phyloP scores from a whole-genome alignment of 768 basidiomycete genomes.

The Mycena rebaudengoi region DNA sequence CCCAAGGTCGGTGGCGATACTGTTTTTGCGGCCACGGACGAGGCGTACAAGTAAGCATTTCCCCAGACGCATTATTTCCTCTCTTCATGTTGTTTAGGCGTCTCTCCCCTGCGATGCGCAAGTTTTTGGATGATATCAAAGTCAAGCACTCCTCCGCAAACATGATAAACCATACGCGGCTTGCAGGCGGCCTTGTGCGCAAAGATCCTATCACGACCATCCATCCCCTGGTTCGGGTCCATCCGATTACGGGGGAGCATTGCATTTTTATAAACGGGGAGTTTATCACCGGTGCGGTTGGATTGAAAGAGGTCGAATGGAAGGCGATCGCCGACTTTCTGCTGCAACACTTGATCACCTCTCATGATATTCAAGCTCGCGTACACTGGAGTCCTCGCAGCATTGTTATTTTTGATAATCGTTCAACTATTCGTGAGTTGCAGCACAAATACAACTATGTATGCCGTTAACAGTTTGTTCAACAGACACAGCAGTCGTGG shows the following conservation, averaged over 20 bases:
- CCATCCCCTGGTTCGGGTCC: conserved; percentile 41
- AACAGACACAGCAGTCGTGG: conserved; percentile 29
- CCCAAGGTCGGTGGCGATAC: conserved; percentile 33
- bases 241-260: conserved; percentile 36
- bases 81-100: not conserved
- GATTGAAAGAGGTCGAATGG: conserved; percentile 37
- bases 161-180: conserved; percentile 33
- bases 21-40: conserved; percentile 30
- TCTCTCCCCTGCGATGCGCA: conserved; percentile 22
- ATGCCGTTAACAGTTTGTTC: not conserved
- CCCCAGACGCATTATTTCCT: not conserved
- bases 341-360: conserved; percentile 33
- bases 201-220: conserved; percentile 36
- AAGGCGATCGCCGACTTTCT: conserved; percentile 33
- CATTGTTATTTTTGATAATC: conserved; percentile 27
- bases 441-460: no score
- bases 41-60: conserved; percentile 25
- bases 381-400: conserved; percentile 36
- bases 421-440: conserved; percentile 20
- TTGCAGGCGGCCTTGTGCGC: conserved; percentile 35
- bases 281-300: conserved; percentile 36
- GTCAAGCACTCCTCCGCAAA: conserved; percentile 36
- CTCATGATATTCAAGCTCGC: conserved; percentile 36
- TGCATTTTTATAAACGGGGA: conserved; percentile 39
- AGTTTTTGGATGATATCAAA: conserved; percentile 22